phyloP scores from a whole-genome alignment of 495 filamentous ascomycete genomes.

The Neurospora sp. region DNA sequence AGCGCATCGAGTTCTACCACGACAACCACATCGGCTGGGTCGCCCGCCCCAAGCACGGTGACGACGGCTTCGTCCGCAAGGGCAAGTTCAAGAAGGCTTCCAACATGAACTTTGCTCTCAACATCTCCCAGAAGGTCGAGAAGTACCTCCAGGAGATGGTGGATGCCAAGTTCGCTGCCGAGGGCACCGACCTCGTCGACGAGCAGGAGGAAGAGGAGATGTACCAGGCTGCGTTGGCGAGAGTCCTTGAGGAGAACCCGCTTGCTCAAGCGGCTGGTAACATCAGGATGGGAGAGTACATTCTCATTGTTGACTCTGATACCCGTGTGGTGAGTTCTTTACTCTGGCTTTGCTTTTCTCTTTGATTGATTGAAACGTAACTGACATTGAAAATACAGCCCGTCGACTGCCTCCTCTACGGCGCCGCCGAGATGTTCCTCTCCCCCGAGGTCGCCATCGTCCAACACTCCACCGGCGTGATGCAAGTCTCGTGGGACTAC shows the following conservation, averaged over 20 bases:
- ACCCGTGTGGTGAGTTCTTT: conserved; percentile 42
- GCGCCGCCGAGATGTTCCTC: conserved; percentile 61
- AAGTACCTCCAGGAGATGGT: conserved; percentile 45
- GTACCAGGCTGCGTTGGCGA: conserved; percentile 50
- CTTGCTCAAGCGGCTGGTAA: conserved; percentile 65
- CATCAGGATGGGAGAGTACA: conserved; percentile 64
- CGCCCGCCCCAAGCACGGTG: conserved; percentile 48
- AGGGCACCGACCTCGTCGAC: conserved; percentile 46
- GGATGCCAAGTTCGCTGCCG: conserved; percentile 7
- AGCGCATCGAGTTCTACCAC: conserved; percentile 50
- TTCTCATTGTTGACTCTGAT: conserved; percentile 62
- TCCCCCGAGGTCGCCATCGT: conserved; percentile 57
- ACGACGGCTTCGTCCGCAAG: conserved; percentile 45
- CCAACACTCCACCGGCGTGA: conserved; percentile 26
- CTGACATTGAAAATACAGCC: conserved; percentile 13
- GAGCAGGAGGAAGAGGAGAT: conserved; percentile 54
- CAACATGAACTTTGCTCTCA: conserved; percentile 69
- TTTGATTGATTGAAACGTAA: background rate
- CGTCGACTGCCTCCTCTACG: conserved; percentile 58
- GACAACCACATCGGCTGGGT: conserved; percentile 68
- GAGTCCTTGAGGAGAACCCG: conserved; percentile 54
- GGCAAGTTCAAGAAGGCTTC: conserved; percentile 62
- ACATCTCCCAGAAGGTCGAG: conserved; percentile 59
- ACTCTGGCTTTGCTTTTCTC: background rate
- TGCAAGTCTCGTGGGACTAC: conserved; percentile 64